phyloP scores from a whole-genome alignment of 345 rosid genomes.

The Psidium friedrichsthalianum region DNA sequence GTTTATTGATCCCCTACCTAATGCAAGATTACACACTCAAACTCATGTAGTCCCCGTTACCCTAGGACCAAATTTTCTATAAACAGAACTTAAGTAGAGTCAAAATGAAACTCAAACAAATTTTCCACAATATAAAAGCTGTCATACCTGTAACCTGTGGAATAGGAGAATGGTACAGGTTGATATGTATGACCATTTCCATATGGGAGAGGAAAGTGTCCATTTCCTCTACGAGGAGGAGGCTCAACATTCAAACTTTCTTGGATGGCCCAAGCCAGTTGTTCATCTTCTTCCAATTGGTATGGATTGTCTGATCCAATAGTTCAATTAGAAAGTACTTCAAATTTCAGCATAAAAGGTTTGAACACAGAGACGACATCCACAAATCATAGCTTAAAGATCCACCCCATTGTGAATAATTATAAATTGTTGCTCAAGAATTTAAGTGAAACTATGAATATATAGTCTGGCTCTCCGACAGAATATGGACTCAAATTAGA shows the following conservation, averaged over 20 bases:
- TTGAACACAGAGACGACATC: neutral
- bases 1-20: neutral
- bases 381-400: neutral
- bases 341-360: conserved; percentile 5
- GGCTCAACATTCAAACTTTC: conserved; percentile 66
- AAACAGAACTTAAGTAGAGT: neutral
- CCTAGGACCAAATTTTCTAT: neutral
- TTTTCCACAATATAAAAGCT: neutral
- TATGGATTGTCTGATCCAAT: conserved; percentile 31
- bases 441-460: neutral
- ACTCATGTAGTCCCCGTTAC: neutral
- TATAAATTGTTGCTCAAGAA: neutral
- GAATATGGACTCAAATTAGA: neutral
- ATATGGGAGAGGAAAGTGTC: conserved; percentile 5
- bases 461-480: neutral
- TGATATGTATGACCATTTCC: conserved; percentile 36
- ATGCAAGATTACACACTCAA: neutral
- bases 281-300: conserved; percentile 80
- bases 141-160: conserved; percentile 68
- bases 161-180: conserved; percentile 38
- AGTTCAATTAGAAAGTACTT: conserved; percentile 8
- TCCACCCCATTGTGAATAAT: neutral
- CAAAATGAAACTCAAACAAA: neutral
- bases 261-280: conserved; percentile 82
- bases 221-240: conserved; percentile 33